phyloP scores from a whole-genome alignment of 192 early-diverging fungal species.

The Coemansia sp. region DNA sequence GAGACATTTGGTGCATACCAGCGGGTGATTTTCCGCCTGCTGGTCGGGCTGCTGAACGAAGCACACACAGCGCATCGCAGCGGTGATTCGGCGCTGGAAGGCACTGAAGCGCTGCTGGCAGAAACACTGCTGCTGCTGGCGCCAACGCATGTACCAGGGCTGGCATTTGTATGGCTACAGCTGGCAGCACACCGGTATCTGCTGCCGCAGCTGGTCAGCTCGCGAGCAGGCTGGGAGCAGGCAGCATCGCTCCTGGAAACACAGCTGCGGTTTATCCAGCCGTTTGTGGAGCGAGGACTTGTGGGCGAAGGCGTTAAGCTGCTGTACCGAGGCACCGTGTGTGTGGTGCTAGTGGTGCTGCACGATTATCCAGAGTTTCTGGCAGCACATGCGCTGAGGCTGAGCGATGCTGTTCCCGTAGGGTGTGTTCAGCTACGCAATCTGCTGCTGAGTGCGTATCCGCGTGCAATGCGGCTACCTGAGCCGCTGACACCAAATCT shows the following conservation, averaged over 20 bases:
- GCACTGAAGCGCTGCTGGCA: constrained; percentile 24
- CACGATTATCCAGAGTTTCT: constrained; percentile 99
- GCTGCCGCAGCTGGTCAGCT: constrained; percentile 79
- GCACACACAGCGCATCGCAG: constrained; percentile 44
- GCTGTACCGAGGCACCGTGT: constrained; percentile 85
- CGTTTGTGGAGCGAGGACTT: constrained; percentile 72
- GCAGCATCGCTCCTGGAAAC: constrained; percentile 80
- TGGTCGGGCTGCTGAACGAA: constrained; percentile 81
- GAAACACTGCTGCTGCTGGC: constrained; percentile 77
- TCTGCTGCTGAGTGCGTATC: constrained; percentile 94
- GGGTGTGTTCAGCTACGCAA: constrained; percentile 94
- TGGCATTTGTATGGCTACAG: constrained; percentile 91
- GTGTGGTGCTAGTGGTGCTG: constrained; percentile 85
- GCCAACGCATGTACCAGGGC: constrained; percentile 85
- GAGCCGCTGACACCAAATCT: constrained; percentile 96
- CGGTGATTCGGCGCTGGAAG: constrained; percentile 15
- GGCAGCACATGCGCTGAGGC: constrained; percentile 84
- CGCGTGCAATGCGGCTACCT: constrained; percentile 89
- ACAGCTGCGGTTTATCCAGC: constrained; percentile 84
- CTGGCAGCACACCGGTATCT: constrained; percentile 90
- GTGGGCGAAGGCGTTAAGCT: constrained; percentile 71
- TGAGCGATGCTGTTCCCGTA: constrained; percentile 88
- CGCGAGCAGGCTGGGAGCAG: constrained; percentile 80
- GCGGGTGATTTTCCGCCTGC: constrained; percentile 83
- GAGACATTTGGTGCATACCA: constrained; percentile 75